Percentiles rank a stretch among this genome's conserved stretches.
phyloP scores from a whole-genome alignment of 2,329 filamentous ascomycete genomes.

The Hypoxylon sp. region DNA sequence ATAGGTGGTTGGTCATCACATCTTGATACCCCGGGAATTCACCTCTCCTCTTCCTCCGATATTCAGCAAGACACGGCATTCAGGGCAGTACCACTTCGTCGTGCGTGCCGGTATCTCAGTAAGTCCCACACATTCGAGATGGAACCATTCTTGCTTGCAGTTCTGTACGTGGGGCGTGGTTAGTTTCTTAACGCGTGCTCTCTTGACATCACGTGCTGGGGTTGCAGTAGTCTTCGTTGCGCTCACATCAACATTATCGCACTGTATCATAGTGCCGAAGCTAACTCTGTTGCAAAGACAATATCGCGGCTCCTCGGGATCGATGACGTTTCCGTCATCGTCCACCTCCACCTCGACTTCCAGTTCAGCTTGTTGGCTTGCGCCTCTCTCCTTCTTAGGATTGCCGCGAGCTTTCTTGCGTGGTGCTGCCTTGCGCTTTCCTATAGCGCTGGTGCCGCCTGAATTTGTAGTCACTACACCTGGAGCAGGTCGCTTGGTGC shows the following conservation, averaged over 20 bases:
- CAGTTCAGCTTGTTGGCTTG: slow-evolving; percentile 60
- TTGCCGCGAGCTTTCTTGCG: slow-evolving; percentile 73
- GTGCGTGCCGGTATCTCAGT: slow-evolving; percentile 77
- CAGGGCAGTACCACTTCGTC: slow-evolving; percentile 88
- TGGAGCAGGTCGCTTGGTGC: slow-evolving; percentile 79
- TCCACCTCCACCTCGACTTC: slow-evolving; percentile 73
- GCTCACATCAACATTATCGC: slow-evolving; percentile 82
- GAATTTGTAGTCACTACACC: slow-evolving; percentile 77
- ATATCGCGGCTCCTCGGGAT: slow-evolving; percentile 82
- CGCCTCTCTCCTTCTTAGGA: slow-evolving; percentile 57
- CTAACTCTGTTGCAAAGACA: slow-evolving; percentile 85
- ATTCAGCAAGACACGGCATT: slow-evolving; percentile 75
- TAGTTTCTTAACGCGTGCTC: slow-evolving; percentile 44
- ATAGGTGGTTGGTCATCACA: slow-evolving; percentile 49
- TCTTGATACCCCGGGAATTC: slow-evolving; percentile 70
- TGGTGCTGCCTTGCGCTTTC: slow-evolving; percentile 78
- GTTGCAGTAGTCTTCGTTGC: slow-evolving; percentile 36
- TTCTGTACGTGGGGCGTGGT: slow-evolving; percentile 59
- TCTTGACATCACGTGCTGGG: slow-evolving; percentile 38
- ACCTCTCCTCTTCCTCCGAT: slow-evolving; percentile 76
- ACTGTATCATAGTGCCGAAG: slow-evolving; percentile 87
- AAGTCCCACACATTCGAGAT: slow-evolving; percentile 82
- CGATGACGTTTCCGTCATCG: slow-evolving; percentile 78
- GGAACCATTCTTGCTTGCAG: slow-evolving; percentile 89
- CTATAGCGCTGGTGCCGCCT: slow-evolving; percentile 76